Conservation (phyloP, 305 asterid species). For the Fraxinus sp. region DNA sequence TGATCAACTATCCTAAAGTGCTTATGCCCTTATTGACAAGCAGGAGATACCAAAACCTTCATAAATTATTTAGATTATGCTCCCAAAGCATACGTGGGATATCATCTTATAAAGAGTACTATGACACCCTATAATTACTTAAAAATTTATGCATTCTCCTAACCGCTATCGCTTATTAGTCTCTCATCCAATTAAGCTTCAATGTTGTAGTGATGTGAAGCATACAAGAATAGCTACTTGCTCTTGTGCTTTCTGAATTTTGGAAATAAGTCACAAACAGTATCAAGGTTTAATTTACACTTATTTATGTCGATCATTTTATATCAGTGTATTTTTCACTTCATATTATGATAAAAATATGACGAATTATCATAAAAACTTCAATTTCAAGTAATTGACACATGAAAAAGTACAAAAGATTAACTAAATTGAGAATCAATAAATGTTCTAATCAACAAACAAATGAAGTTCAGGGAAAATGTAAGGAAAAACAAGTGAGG, state of each 20-base stretch:
- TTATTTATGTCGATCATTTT: neutral
- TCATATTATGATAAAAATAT: neutral
- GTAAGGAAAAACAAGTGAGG: neutral
- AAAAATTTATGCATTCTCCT: neutral
- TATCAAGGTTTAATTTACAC: neutral
- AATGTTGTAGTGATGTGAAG: neutral
- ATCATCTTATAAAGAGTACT: neutral
- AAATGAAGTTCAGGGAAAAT: neutral
- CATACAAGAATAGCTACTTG: neutral
- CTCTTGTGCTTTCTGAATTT: neutral
- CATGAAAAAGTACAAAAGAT: neutral
- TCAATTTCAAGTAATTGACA: neutral
- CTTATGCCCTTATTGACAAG: neutral
- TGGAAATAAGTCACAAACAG: neutral
- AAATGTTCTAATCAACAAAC: conserved; percentile 1
- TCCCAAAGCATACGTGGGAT: neutral
- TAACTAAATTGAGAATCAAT: neutral
- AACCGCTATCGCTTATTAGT: neutral
- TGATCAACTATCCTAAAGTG: neutral
- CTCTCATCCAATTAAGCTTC: neutral
- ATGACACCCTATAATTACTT: neutral
- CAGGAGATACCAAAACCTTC: neutral
- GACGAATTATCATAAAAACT: neutral
- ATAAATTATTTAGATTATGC: neutral
- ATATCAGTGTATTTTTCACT: neutral